Percentiles rank a stretch among this genome's conserved stretches.
Conservation (phyloP, 106 monocot genomes). For the Apostasia shenzhenica region DNA sequence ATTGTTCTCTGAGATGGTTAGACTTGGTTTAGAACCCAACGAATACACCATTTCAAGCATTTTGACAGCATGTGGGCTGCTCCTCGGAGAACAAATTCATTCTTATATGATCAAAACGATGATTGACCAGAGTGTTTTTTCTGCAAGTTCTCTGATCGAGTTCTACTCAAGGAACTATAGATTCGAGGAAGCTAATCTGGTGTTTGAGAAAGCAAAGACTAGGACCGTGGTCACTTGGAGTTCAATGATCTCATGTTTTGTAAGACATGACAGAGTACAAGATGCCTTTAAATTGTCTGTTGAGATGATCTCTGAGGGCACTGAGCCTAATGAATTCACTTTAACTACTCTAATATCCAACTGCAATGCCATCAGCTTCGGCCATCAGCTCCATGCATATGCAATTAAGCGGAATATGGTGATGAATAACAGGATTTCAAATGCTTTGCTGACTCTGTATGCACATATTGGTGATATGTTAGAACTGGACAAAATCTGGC, state of each 20-base stretch:
- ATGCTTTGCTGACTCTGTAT: constrained; percentile 67
- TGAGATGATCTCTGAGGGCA: constrained; percentile 35
- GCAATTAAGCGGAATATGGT: constrained; percentile 41
- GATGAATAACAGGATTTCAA: constrained; percentile 30
- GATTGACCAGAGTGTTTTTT: constrained; percentile 25
- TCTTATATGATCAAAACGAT: constrained; percentile 60
- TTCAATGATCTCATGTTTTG: constrained; percentile 60
- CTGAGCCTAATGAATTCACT: constrained; percentile 58
- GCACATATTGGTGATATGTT: constrained; percentile 31
- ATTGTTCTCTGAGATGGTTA: constrained; percentile 39
- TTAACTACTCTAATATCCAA: constrained; percentile 25
- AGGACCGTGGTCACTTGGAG: constrained; percentile 69
- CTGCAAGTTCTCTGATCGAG: constrained; percentile 48
- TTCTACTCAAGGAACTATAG: constrained; percentile 49
- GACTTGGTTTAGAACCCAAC: constrained; percentile 38
- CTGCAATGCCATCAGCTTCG: constrained; percentile 12
- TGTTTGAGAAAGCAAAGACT: constrained; percentile 29
- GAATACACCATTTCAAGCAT: constrained; percentile 57
- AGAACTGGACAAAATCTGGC: constrained; percentile 39
- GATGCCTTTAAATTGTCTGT: constrained; percentile 37
- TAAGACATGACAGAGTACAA: constrained; percentile 24
- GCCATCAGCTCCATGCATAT: constrained; percentile 45
- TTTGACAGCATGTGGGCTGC: constrained; percentile 32
- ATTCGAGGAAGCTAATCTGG: constrained; percentile 17
- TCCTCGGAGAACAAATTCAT: constrained; percentile 71